Evolutionary conservation across 257 asterid genomes (phyloP).

Genomic region (Ilex aquifolium): DNA sequence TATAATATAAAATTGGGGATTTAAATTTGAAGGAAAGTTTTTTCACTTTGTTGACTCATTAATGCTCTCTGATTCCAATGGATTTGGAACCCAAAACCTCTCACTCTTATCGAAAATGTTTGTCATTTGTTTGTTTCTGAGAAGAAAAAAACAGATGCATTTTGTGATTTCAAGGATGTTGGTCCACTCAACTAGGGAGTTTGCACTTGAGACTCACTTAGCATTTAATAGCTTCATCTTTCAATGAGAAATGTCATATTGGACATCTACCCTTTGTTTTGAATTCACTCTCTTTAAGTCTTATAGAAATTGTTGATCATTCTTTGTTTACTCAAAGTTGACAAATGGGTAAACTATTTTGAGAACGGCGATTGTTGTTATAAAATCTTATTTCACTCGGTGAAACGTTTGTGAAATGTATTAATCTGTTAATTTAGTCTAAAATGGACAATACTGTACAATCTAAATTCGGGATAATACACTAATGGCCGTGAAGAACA

Average conservation of each 20-base stretch:
- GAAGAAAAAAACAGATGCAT: constrained; percentile 2
- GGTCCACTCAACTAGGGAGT: background rate
- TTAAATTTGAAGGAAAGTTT: background rate
- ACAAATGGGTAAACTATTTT: too few species aligned
- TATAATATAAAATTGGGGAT: too few species aligned
- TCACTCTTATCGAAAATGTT: constrained; percentile 17
- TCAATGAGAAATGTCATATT: background rate
- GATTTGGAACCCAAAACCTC: constrained; percentile 7
- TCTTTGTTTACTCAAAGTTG: too few species aligned
- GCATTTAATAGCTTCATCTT: background rate
- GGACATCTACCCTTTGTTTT: background rate
- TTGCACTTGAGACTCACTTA: background rate
- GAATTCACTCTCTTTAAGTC: background rate
- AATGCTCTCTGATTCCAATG: constrained; percentile 19
- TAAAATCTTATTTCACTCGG: too few species aligned
- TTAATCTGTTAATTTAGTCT: too few species aligned
- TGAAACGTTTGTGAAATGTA: too few species aligned
- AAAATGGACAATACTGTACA: too few species aligned
- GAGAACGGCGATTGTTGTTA: too few species aligned
- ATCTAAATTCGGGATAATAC: too few species aligned
- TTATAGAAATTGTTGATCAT: too few species aligned
- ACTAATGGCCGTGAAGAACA: too few species aligned
- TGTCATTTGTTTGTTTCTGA: constrained; percentile 8
- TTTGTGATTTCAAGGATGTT: constrained; percentile 17
- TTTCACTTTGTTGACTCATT: constrained; percentile 17